These are phyloP conservation scores for Leishmania major DNA, from an alignment of 208 protist species.

Conservation along the genomic window DNA sequence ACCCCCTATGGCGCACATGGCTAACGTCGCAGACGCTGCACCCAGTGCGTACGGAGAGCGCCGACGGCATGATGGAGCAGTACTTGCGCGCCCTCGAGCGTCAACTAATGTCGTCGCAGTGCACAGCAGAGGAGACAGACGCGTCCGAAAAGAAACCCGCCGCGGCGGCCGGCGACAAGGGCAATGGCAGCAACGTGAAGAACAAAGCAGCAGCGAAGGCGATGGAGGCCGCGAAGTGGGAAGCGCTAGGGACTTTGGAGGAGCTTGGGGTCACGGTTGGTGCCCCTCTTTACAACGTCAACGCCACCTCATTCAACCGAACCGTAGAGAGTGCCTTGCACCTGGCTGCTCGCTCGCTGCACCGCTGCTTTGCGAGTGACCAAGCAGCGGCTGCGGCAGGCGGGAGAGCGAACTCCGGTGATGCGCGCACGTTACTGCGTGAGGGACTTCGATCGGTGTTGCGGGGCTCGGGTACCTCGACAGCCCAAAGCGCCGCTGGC, in stretches of 20 bases:
- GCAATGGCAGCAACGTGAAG: background rate
- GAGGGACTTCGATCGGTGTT: constrained; percentile 1
- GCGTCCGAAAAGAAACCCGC: no score
- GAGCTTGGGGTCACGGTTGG: constrained; percentile 14
- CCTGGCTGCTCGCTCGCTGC: constrained; percentile 1
- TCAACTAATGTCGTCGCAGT: background rate
- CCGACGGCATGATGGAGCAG: constrained; percentile 33
- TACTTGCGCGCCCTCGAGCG: constrained; percentile 28
- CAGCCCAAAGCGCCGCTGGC: background rate
- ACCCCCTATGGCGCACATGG: constrained; percentile 45
- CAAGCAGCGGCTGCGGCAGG: background rate
- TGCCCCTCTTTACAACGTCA: constrained; percentile 15
- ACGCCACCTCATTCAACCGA: background rate
- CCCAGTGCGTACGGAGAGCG: constrained; percentile 25
- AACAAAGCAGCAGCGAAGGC: background rate
- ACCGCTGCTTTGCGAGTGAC: background rate
- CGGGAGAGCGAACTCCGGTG: background rate
- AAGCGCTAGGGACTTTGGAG: background rate
- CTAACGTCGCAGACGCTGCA: constrained; percentile 19
- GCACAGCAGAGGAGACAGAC: background rate
- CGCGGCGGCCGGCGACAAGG: background rate
- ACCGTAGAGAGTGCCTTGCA: constrained; percentile 12
- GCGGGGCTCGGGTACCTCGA: background rate
- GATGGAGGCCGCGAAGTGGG: background rate
- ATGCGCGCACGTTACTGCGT: background rate